These are phyloP conservation scores for Celoporthe dispersa DNA, from an alignment of 2,329 filamentous ascomycete species.

Conservation along the genomic window DNA sequence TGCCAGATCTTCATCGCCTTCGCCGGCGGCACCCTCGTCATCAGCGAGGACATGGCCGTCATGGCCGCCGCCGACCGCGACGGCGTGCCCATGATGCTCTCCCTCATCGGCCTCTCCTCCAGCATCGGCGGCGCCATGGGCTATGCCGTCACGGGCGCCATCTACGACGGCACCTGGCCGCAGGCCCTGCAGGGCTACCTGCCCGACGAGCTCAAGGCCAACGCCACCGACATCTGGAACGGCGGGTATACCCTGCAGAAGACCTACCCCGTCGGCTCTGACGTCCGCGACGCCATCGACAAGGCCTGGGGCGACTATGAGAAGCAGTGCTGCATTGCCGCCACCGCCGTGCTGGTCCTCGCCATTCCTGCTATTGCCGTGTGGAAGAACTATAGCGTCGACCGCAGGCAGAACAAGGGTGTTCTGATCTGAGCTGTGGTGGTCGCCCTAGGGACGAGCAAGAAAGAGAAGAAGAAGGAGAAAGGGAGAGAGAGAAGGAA, in stretches of 20 bases:
- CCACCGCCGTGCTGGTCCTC: slow-evolving; percentile 40
- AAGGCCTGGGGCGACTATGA: slow-evolving; percentile 45
- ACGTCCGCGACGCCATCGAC: slow-evolving; percentile 40
- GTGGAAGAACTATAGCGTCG: slow-evolving; percentile 45
- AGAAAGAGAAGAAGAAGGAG: no score
- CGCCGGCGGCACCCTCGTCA: slow-evolving; percentile 60
- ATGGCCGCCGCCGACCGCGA: slow-evolving; percentile 53
- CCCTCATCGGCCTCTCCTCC: slow-evolving; percentile 41
- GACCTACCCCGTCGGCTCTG: slow-evolving; percentile 37
- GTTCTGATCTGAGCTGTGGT: slow-evolving; percentile 20
- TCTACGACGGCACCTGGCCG: slow-evolving; percentile 23
- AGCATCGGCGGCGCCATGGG: slow-evolving; percentile 43
- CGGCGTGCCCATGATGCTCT: slow-evolving; percentile 40
- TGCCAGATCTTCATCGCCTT: slow-evolving; percentile 65
- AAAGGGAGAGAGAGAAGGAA: no score
- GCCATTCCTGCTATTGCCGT: slow-evolving; percentile 40
- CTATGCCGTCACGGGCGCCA: slow-evolving; percentile 26
- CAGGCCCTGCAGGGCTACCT: slow-evolving; percentile 26
- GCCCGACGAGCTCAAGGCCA: slow-evolving; percentile 33
- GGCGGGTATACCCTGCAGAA: slow-evolving; percentile 38
- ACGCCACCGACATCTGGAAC: slow-evolving; percentile 34
- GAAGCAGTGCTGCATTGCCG: slow-evolving; percentile 41
- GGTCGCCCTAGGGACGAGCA: no score
- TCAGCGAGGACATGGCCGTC: slow-evolving; percentile 61
- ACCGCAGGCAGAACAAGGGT: slow-evolving; percentile 36